phyloP scores from a whole-genome alignment of 2,329 filamentous ascomycete genomes.

The Mycosphaerella arachidis region DNA sequence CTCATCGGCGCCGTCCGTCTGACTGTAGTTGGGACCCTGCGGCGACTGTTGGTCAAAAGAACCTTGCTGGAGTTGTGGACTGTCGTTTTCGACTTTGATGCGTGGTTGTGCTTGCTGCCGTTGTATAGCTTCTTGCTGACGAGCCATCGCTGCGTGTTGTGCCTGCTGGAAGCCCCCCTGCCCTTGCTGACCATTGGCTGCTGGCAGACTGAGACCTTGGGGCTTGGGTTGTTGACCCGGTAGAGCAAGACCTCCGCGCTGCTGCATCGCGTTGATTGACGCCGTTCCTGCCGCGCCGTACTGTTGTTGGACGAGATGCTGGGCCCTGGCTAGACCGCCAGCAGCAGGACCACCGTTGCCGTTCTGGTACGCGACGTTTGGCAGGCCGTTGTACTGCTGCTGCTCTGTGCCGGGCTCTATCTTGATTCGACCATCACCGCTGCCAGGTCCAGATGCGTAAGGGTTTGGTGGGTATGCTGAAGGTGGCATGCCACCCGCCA shows the following conservation, averaged over 20 bases:
- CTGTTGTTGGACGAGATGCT: conserved; percentile 52
- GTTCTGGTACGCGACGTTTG: conserved; percentile 23
- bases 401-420: conserved; percentile 44
- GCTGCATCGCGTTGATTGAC: conserved; percentile 58
- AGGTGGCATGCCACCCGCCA: conserved; percentile 20
- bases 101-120: conserved; percentile 33
- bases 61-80: conserved; percentile 24
- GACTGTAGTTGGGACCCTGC: conserved; percentile 50
- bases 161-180: conserved; percentile 35
- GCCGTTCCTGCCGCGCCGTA: conserved; percentile 62
- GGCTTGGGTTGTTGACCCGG: conserved; percentile 29
- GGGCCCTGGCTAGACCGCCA: conserved; percentile 44
- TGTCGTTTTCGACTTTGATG: conserved; percentile 34
- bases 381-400: conserved; percentile 27
- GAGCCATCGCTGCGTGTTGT: conserved; percentile 37
- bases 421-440: conserved; percentile 49
- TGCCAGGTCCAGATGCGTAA: conserved; percentile 30
- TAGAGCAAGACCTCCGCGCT: conserved; percentile 30
- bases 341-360: conserved; percentile 27
- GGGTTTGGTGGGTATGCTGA: conserved; percentile 16
- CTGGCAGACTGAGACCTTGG: conserved; percentile 35
- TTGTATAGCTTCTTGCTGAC: conserved; percentile 32
- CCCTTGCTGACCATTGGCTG: conserved; percentile 37
- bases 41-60: conserved; percentile 34
- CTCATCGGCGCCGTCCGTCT: conserved; percentile 71